Percentiles rank a stretch among this genome's conserved stretches.
These are phyloP conservation scores for Ophiostoma fasciatum DNA, from an alignment of 2,329 filamentous ascomycete genomes.

Conservation along the genomic window DNA sequence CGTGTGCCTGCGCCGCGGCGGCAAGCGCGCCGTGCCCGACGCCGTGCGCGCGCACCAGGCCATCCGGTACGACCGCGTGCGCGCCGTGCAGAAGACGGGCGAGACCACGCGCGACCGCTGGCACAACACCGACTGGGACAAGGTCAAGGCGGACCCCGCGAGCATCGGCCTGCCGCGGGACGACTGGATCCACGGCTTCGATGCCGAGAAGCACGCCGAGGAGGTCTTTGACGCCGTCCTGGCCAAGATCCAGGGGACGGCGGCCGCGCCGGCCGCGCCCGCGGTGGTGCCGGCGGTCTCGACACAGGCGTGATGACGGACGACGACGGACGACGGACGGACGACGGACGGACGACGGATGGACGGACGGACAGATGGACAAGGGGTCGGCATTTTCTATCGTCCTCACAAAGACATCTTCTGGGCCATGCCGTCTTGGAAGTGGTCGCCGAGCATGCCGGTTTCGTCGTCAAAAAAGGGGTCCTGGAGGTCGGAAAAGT, in stretches of 20 bases:
- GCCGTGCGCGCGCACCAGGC: constrained; percentile 29
- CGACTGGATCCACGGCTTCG: constrained; percentile 31
- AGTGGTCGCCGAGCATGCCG: constrained; percentile 5
- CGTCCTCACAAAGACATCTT: too few relatives aligned
- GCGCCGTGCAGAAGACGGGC: constrained; percentile 33
- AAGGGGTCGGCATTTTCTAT: too few relatives aligned
- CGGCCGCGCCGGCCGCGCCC: too few relatives aligned
- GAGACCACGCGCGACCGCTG: constrained; percentile 35
- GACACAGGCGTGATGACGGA: too few relatives aligned
- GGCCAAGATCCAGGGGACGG: constrained; percentile 12
- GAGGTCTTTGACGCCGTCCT: constrained; percentile 22
- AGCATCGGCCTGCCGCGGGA: constrained; percentile 33
- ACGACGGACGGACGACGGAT: too few relatives aligned
- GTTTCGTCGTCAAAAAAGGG: constrained; percentile 9
- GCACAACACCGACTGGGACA: constrained; percentile 39
- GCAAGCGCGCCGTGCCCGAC: constrained; percentile 21
- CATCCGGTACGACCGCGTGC: constrained; percentile 27
- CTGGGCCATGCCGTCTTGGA: constrained; percentile 3
- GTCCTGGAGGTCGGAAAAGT: constrained; percentile 12
- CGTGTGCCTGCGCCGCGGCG: constrained; percentile 25
- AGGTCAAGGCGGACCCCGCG: constrained; percentile 30
- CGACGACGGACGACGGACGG: too few relatives aligned
- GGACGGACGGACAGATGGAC: too few relatives aligned
- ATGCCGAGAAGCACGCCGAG: constrained; percentile 31
- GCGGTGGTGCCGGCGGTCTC: background rate